Base-by-base conservation (phyloP, 164 flowering plant species). In the Stephania japonica region DNA sequence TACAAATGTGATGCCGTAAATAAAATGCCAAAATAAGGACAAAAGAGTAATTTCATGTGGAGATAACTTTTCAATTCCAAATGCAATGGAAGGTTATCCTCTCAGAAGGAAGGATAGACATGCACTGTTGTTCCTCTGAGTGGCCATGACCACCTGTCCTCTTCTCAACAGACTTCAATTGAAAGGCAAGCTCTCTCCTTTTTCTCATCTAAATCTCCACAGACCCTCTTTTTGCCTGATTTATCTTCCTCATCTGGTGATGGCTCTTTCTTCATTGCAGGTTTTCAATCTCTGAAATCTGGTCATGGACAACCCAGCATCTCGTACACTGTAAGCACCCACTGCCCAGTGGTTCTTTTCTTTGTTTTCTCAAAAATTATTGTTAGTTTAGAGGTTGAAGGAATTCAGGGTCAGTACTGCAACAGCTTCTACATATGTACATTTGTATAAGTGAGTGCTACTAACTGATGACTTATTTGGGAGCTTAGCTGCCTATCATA, bases 261-360 rank as follows among this genome's bases (percentile, higher is more conserved):
- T 67, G 59, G 14, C 1, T 26, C 18, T 38, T 47, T 16, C 14
- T 59, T 59, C 64, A 59, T 59, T 67, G 66, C 21, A 79, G 81
- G 73, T 19, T 23, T 69, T 5, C 67, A 70, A 42, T 71, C 73
- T 69, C 62, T 42, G 70, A 23, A 68, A 49, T 27, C 73, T 65
- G 65, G 73, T 18, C 73, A 69, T 43, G 42, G 71, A 65, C 65
- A 25, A 65, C 73, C 32, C 73, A 69, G 21, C n/a, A 42, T 24
- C 68, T 53, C 73, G 42, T 76, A 75, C 68, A 75, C 24, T 59
- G 64, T 59, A 78, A 78, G 80, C 13, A 63, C 27, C 14, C 63
- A 38, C 49, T 11, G 41, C 47, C 66, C 74, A 13, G 5, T 0
- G 11, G 18, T 43, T 3, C 6, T 0, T 70, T 70, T 6, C 0